Evolutionary conservation across 2,329 filamentous ascomycete species (phyloP), one percentile per base, ranked within the genome.

Genomic region (Phaeophleospora eucalypticola): DNA sequence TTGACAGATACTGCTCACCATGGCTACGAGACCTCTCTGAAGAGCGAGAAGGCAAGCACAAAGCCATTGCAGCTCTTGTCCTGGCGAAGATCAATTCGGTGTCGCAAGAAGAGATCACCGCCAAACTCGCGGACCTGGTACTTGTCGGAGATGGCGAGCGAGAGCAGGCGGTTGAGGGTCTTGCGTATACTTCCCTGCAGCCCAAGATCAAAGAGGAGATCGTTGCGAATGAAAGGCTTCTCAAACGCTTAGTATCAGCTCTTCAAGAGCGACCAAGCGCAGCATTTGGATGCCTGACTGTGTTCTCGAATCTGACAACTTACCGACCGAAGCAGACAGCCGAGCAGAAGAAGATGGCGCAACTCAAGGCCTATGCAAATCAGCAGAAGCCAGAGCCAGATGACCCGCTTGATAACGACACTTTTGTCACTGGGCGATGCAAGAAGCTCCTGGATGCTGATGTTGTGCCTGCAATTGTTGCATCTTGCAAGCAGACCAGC

Each of bases 341-440:
- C 53, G 93, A 98, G 67, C 86, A 96, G 60, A 93, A 91, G 71
- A 89, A 87, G 62, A 88, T 98, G 72, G 80, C 80, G 4, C 87
- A 98, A 65, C 78, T 98, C 36, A 96, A 95, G 72, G 88, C 89
- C 2, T 98, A 97, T 60, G 93, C 93, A 12, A 88, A 95, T 63
- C 86, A 89, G 0, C 83, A 83, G 4, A 89, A 88, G 60, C 68
- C 72, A 1, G 64, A 74, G 0, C 71, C 76, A 2, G 73, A 78
- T 0, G 81, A 90, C 61, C 80, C 81, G 6, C 73, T 94, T 0
- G 84, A 93, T 47, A 81, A 89, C 51, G 84, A 95, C 47, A 75
- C 83, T 2, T 82, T 87, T 55, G 89, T 95, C 27, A 75, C 80
- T 14, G 77, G 78, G 50, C 82, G 93, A 18, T 96, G 91, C 67